Evolutionary conservation across 2,329 filamentous ascomycete species (phyloP).

Genomic region (Penicillium sp.): DNA sequence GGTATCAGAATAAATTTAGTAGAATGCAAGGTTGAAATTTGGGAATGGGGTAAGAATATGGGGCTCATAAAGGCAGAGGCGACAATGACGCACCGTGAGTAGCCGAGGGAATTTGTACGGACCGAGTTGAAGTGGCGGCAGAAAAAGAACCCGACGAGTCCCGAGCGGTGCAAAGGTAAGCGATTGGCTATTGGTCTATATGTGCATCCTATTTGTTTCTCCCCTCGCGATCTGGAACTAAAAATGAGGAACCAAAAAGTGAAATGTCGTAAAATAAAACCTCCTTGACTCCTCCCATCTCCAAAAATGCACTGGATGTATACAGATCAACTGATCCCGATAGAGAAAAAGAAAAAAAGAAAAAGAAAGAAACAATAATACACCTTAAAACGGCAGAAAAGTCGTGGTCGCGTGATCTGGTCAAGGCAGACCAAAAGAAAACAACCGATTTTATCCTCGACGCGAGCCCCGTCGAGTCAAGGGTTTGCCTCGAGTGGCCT

Average conservation of each 20-base stretch:
- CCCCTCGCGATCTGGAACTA: not conserved
- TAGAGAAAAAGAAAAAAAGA: not conserved
- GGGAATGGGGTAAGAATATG: not conserved
- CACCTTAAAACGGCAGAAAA: constrained; percentile 6
- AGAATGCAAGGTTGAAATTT: no score
- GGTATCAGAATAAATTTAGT: not conserved
- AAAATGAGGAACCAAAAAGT: not conserved
- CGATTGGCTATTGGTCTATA: constrained; percentile 4
- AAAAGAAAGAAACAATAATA: constrained; percentile 2
- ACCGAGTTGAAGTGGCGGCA: constrained; percentile 1
- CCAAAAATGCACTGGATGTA: constrained; percentile 19
- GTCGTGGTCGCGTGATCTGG: constrained; percentile 6
- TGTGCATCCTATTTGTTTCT: constrained; percentile 6
- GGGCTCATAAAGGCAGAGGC: not conserved
- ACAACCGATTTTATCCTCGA: constrained; percentile 8
- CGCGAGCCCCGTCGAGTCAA: constrained; percentile 53
- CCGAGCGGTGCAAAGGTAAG: constrained; percentile 24
- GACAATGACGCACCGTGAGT: constrained; percentile 2
- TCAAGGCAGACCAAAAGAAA: not conserved
- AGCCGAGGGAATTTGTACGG: not conserved
- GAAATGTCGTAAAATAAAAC: constrained; percentile 2
- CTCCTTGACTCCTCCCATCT: constrained; percentile 7
- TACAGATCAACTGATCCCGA: constrained; percentile 6
- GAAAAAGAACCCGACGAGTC: constrained; percentile 11
- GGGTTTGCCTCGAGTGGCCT: constrained; percentile 49